phyloP scores from a whole-genome alignment of 306 rosid species.

The Quercus wislizeni region DNA sequence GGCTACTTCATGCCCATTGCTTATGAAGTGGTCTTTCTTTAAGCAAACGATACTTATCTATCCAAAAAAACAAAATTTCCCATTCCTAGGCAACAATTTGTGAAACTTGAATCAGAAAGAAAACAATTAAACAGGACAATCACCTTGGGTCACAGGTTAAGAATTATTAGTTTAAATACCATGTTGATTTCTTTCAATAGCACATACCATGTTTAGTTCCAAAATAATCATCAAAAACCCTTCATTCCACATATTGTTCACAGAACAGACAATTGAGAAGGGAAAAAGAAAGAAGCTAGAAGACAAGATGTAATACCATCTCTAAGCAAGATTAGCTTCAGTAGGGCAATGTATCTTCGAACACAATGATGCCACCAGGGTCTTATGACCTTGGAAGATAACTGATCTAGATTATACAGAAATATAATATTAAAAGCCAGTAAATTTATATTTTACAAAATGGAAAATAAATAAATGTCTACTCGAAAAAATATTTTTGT shows the following conservation, averaged over 20 bases:
- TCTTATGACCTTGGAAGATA: conserved; percentile 22
- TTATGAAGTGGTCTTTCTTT: neutral
- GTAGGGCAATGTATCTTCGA: conserved; percentile 59
- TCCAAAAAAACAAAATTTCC: neutral
- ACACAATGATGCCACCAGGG: conserved; percentile 43
- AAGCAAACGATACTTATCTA: neutral
- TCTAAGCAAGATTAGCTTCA: conserved; percentile 82
- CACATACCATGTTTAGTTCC: neutral
- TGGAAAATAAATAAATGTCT: neutral
- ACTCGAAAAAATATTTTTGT: neutral
- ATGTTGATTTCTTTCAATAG: neutral
- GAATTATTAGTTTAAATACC: neutral
- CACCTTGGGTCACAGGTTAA: neutral
- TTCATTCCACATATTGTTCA: neutral
- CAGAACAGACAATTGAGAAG: neutral
- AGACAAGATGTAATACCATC: conserved; percentile 58
- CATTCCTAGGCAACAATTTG: neutral
- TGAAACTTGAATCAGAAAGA: neutral
- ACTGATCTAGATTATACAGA: conserved; percentile 31
- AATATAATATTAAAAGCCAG: conserved; percentile 8
- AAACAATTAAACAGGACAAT: neutral
- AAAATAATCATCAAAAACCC: neutral
- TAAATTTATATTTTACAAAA: conserved; percentile 3
- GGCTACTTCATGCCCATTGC: too few relatives aligned
- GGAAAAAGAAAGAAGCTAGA: neutral